Conservation (phyloP, 441 rosid genomes). For the Syzygium syzygioides region DNA sequence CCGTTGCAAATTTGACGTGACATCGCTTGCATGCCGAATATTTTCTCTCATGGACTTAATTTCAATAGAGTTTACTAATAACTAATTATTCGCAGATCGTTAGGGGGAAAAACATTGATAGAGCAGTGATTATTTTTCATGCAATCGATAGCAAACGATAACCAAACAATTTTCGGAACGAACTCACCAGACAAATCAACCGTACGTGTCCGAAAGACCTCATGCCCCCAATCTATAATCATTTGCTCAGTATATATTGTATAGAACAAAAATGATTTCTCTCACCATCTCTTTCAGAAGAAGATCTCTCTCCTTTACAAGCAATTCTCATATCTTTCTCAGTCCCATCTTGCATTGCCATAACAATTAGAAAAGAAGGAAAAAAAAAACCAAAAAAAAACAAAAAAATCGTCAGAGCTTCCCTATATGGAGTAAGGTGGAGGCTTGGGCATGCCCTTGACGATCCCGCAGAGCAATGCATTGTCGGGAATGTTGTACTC, state of each 20-base stretch:
- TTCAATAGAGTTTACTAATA: too few relatives aligned
- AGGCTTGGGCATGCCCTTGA: background rate
- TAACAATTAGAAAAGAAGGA: background rate
- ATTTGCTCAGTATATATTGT: background rate
- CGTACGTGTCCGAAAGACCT: background rate
- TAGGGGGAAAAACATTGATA: background rate
- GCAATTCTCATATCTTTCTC: background rate
- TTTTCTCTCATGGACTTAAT: background rate
- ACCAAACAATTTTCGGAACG: background rate
- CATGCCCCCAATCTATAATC: background rate
- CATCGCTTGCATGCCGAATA: too few relatives aligned
- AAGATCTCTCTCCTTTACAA: background rate
- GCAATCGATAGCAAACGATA: background rate
- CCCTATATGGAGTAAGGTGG: background rate
- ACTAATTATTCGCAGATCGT: background rate
- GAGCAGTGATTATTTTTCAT: background rate
- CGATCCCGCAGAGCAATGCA: background rate
- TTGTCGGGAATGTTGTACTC: background rate
- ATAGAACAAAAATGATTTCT: background rate
- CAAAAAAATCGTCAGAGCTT: background rate
- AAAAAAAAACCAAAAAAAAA: accelerated
- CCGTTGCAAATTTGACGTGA: too few relatives aligned
- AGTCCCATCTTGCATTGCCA: background rate
- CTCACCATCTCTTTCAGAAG: background rate
- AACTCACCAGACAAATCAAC: background rate